phyloP scores from a whole-genome alignment of 805 yeast genomes.

The Pichia heedii region DNA sequence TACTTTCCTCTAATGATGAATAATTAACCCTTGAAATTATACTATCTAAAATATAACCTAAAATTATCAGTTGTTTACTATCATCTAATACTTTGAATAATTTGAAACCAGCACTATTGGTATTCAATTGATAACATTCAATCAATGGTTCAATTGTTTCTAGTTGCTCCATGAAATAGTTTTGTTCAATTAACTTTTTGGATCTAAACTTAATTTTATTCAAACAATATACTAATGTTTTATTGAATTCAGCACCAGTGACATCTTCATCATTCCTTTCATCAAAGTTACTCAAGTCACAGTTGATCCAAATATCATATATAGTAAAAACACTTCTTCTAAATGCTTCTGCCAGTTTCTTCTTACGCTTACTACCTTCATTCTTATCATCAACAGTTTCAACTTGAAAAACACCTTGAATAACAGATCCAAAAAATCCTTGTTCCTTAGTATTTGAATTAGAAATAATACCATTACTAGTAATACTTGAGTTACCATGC shows the following conservation, averaged over 20 bases:
- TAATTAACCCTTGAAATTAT: constrained; percentile 39
- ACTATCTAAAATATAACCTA: constrained; percentile 58
- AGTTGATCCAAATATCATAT: constrained; percentile 63
- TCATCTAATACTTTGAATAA: constrained; percentile 77
- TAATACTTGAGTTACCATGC: background rate
- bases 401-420: constrained; percentile 70
- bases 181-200: constrained; percentile 52
- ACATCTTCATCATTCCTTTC: background rate
- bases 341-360: constrained; percentile 53
- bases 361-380: constrained; percentile 44
- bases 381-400: constrained; percentile 51
- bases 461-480: constrained; percentile 4
- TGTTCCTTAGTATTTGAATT: constrained; percentile 27
- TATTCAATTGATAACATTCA: constrained; percentile 17
- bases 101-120: constrained; percentile 27
- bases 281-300: constrained; percentile 32
- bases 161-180: constrained; percentile 59
- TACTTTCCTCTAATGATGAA: constrained; percentile 17
- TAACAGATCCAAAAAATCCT: constrained; percentile 57
- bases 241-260: constrained; percentile 1
- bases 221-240: constrained; percentile 39
- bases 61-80: constrained; percentile 64
- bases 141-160: constrained; percentile 66
- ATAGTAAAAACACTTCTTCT: constrained; percentile 48
- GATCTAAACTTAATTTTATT: constrained; percentile 61